phyloP scores from a whole-genome alignment of 1,284 basidiomycete genomes.

The Marasmius fiardii region DNA sequence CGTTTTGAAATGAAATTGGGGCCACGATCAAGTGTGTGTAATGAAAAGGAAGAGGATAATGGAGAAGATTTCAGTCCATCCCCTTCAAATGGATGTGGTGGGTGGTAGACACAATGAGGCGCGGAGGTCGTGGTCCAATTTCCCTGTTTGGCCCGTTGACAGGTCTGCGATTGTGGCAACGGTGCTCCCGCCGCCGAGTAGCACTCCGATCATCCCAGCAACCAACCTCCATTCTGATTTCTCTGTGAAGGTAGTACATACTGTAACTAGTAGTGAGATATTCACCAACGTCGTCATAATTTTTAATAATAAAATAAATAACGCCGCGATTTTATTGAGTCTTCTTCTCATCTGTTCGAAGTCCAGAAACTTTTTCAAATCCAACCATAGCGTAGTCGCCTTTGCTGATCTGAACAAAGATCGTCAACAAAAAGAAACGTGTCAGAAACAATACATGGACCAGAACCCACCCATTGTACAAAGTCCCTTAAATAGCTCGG shows the following conservation, averaged over 20 bases:
- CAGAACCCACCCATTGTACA: slow-evolving; percentile 60
- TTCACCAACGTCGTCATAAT: too few relatives aligned
- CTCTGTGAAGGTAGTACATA: too few relatives aligned
- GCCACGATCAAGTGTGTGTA: too few relatives aligned
- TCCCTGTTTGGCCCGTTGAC: too few relatives aligned
- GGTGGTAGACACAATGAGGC: neutral
- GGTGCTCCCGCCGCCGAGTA: too few relatives aligned
- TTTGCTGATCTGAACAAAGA: slow-evolving; percentile 23
- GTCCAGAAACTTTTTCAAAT: slow-evolving; percentile 45
- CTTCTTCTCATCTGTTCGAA: slow-evolving; percentile 38
- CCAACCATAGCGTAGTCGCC: slow-evolving; percentile 43
- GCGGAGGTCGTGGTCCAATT: neutral
- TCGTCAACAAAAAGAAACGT: slow-evolving; percentile 21
- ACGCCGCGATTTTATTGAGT: slow-evolving; percentile 6
- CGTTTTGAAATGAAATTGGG: too few relatives aligned
- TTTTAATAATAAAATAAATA: neutral
- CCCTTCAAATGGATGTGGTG: neutral
- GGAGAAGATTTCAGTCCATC: neutral
- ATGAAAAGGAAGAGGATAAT: too few relatives aligned
- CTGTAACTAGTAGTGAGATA: too few relatives aligned
- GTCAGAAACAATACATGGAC: slow-evolving; percentile 1
- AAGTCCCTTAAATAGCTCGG: slow-evolving; percentile 75
- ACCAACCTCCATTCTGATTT: too few relatives aligned
- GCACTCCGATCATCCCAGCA: too few relatives aligned
- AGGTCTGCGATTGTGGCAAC: too few relatives aligned